Base-by-base conservation (phyloP, 2,329 filamentous ascomycete species). In the Allantophomopsis lycopodina region DNA sequence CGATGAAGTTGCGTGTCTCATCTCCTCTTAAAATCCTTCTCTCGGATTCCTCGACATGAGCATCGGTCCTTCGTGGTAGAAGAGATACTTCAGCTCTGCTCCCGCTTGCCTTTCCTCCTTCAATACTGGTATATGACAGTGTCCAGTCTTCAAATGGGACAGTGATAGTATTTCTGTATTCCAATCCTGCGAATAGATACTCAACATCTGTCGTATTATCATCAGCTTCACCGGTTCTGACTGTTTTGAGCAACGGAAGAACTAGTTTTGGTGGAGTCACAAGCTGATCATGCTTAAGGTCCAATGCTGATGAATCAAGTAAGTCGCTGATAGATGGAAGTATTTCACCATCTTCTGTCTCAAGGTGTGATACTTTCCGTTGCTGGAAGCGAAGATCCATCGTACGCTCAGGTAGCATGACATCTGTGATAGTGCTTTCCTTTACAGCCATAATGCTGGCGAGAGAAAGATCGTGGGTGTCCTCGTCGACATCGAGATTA, bases 381-480 rank as follows among this genome's bases (percentile, higher is more conserved):
- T 53, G 51, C 18, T 50, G 45, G 36, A 58, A 55, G 12, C 51
- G 46, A 14, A 57, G 36, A 44, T 58, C 55, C n/a, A 50, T 45
- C 7, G 41, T 38, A 30, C 47, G 47, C 20, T 54, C 46, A 10
- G 55, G 55, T 10, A 57, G 42, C 52, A 57, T 53, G 3, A 57
- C 42, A 42, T 56, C 52, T 3, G 45, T 45, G 7, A 38, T 46
- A 10, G 37, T 35, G 5, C 47, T 42, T 13, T 48, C 40, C 4
- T 50, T 34, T 3, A 55, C 36, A 18, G 55, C 55, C 17, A 40
- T 32, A 6, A 56, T 38, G 12, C 40, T 30, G 30, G 42, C 34
- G 4, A 55, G 35, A 10, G 38, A 39, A 10, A 50, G 18, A 17
- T 43, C 33, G 21, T 44, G 43, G 2, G 37, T 42, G 10, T 36